Base-by-base conservation (phyloP, 2,329 filamentous ascomycete species). In the Aspergillus ruber region DNA sequence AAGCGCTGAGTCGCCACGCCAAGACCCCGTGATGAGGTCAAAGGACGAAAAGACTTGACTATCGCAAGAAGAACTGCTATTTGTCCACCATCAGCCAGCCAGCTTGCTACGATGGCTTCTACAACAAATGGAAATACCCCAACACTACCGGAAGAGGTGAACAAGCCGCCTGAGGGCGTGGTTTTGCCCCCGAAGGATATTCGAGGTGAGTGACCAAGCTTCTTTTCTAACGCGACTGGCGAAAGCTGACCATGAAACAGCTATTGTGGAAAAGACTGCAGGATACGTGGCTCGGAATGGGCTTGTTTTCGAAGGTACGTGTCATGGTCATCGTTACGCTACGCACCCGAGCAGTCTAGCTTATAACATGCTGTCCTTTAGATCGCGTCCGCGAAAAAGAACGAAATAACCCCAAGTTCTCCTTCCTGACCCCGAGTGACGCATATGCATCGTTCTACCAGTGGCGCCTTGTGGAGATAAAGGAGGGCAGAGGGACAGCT, bases 251-350 rank as follows among this genome's bases (percentile, higher is more conserved):
- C 18, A 20, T 44, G 18, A 48, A 50, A 50, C 66, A 77, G 77
- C 76, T 17, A 80, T 91, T 56, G 83, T 98, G 62, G 90, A 96
- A 69, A 97, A 95, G 74, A 95, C 91, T 10, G 91, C 93, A 45
- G 90, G 90, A 42, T 97, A 94, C 66, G 88, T 96, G 49, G 84
- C 84, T 50, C 79, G 82, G 57, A 81, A 81, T 60, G 81, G 80
- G 32, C 61, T 72, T 10, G 66, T 82, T 6, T 90, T 94, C 62
- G 87, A 94, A 71, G 74, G 75, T 76, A 63, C 39, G 61, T 54
- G 25, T 32, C 40, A 20, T 17, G 20, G 18, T 3, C 6, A 38
- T 15, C 9, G 10, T 10, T 4, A 29, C 20, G 20, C 41, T 6
- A 21, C 21, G 6, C 23, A 6, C 17, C 10, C 21, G 9, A n/a